Percentiles rank a stretch among this genome's conserved stretches.
Conservation (phyloP, 192 early-diverging fungal species). For the Gamsiella multidivaricata region DNA sequence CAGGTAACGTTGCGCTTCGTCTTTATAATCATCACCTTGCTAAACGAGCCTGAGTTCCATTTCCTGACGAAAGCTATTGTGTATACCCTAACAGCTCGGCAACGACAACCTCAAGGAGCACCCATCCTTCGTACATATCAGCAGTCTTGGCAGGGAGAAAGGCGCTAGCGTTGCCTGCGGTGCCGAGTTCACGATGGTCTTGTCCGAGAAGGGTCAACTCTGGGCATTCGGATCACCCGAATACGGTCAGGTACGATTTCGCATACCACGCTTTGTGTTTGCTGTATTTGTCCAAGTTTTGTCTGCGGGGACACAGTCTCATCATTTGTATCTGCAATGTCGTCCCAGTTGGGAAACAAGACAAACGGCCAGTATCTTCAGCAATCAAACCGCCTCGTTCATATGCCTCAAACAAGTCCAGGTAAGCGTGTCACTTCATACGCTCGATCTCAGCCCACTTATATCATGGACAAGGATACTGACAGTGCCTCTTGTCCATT, state of each 20-base stretch:
- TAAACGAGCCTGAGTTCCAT: neutral
- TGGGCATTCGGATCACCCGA: conserved; percentile 64
- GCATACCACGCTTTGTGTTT: neutral
- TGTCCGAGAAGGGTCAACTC: conserved; percentile 58
- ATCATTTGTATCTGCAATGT: too few species aligned
- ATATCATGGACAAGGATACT: too few species aligned
- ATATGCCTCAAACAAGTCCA: conserved; percentile 55
- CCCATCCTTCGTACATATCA: conserved; percentile 42
- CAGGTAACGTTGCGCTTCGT: conserved; percentile 38
- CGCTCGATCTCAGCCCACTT: too few species aligned
- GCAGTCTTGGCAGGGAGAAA: conserved; percentile 53
- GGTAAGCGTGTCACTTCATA: too few species aligned
- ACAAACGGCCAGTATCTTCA: conserved; percentile 58
- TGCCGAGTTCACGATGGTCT: conserved; percentile 58
- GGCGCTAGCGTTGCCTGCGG: conserved; percentile 57
- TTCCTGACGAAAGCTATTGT: neutral
- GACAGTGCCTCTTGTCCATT: neutral
- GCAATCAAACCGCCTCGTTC: conserved; percentile 52
- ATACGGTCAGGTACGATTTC: conserved; percentile 54
- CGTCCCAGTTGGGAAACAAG: conserved; percentile 60
- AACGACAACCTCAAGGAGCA: conserved; percentile 45
- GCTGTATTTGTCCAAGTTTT: too few species aligned
- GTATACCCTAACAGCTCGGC: conserved; percentile 33
- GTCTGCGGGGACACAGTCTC: too few species aligned
- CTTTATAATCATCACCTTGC: neutral